These are phyloP conservation scores for Erysimum cheiranthoides DNA, from an alignment of 345 rosid genomes.

Conservation along the genomic window DNA sequence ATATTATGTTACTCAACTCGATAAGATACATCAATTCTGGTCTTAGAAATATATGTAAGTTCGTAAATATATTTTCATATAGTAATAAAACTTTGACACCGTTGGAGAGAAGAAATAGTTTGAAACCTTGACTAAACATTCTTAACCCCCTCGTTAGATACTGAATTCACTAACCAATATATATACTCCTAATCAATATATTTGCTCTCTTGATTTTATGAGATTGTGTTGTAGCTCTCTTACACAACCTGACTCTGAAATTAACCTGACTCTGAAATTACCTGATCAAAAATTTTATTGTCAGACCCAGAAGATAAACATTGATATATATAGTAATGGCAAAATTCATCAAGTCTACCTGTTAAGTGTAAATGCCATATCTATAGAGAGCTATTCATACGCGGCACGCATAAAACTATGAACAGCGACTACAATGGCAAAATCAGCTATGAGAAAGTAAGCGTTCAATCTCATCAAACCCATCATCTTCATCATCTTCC, in stretches of 20 bases:
- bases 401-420: not conserved
- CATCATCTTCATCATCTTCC: slow-evolving; percentile 35
- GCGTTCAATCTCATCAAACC: slow-evolving; percentile 54
- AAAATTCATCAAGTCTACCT: not conserved
- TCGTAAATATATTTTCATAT: no score
- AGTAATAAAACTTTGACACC: no score
- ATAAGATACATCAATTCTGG: not conserved
- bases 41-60: not conserved
- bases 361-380: not conserved
- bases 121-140: not conserved
- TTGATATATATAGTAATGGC: not conserved
- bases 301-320: slow-evolving; percentile 19
- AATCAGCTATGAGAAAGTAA: slow-evolving; percentile 41
- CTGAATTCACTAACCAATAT: not conserved
- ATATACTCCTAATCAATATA: not conserved
- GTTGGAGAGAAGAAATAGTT: no score
- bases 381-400: not conserved
- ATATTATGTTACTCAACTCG: not conserved
- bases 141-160: not conserved
- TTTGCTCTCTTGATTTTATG: slow-evolving; percentile 2
- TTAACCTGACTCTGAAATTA: slow-evolving; percentile 2
- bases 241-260: not conserved
- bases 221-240: not conserved
- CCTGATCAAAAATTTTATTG: not conserved
- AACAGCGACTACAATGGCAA: slow-evolving; percentile 27